Percentiles rank a stretch among this genome's conserved stretches.
phyloP scores from a whole-genome alignment of 2,329 filamentous ascomycete species.

The Arachnomyces sp. region DNA sequence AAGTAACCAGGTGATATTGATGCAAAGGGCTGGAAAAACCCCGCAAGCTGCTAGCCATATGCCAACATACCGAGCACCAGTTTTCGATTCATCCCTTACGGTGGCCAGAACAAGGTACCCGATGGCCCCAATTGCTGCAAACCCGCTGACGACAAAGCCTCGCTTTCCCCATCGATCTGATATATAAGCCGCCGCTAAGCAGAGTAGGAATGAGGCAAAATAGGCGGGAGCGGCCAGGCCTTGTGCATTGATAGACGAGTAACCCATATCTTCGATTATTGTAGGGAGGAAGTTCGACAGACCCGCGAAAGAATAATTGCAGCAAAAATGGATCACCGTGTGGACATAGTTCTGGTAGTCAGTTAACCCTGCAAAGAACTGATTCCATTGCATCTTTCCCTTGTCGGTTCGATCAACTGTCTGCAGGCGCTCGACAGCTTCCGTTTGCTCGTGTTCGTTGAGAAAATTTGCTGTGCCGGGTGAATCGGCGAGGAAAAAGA shows the following conservation, averaged over 20 bases:
- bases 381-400: constrained; percentile 21
- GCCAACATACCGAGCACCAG: constrained; percentile 29
- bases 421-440: constrained; percentile 44
- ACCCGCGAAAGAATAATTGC: constrained; percentile 33
- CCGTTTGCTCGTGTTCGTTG: constrained; percentile 37
- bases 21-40: too few relatives aligned
- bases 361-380: constrained; percentile 26
- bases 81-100: constrained; percentile 17
- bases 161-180: constrained; percentile 32
- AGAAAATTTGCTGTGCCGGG: constrained; percentile 37
- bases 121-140: constrained; percentile 17
- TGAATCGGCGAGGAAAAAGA: constrained; percentile 38
- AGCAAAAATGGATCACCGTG: constrained; percentile 33
- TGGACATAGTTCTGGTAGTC: constrained; percentile 34
- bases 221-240: constrained; percentile 38
- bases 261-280: constrained; percentile 36
- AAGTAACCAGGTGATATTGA: too few relatives aligned
- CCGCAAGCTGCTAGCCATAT: constrained; percentile 34
- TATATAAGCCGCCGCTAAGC: too few relatives aligned
- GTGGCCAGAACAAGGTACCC: constrained; percentile 30
- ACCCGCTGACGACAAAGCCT: constrained; percentile 27
- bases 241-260: constrained; percentile 32
- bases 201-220: constrained; percentile 31
- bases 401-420: constrained; percentile 21
- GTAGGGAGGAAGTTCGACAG: constrained; percentile 38